Evolutionary conservation across 768 basidiomycete species (phyloP).

Genomic region (Porphyrellus cyaneotinctus): DNA sequence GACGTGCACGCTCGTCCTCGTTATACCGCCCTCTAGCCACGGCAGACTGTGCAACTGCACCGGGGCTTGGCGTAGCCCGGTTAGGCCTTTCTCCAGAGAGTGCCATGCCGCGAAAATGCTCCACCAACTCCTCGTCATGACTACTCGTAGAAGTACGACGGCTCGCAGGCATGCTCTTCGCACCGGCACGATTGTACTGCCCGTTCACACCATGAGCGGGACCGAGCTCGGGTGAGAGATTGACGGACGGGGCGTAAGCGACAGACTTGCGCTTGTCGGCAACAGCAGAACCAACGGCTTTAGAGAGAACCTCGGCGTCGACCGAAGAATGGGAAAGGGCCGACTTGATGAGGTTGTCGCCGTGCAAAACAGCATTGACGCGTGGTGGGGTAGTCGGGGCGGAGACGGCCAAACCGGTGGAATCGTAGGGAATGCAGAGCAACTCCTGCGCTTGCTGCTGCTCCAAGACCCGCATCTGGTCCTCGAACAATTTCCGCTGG

Average conservation of each 20-base stretch:
- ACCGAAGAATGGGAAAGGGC: constrained; percentile 47
- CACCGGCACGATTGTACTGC: constrained; percentile 67
- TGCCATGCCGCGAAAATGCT: constrained; percentile 69
- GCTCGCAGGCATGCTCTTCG: constrained; percentile 91
- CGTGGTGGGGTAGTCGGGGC: constrained; percentile 87
- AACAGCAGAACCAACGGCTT: constrained; percentile 62
- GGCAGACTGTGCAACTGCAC: constrained; percentile 49
- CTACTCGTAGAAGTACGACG: constrained; percentile 85
- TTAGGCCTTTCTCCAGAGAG: constrained; percentile 60
- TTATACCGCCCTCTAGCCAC: constrained; percentile 51
- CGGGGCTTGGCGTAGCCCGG: constrained; percentile 53
- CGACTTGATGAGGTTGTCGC: constrained; percentile 45
- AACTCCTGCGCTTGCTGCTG: constrained; percentile 87
- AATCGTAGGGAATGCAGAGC: constrained; percentile 67
- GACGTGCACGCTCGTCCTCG: constrained; percentile 56
- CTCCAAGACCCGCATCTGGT: constrained; percentile 93
- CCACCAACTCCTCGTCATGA: constrained; percentile 77
- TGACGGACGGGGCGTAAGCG: constrained; percentile 75
- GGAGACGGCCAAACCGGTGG: constrained; percentile 71
- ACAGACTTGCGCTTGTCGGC: constrained; percentile 84
- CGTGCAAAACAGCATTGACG: constrained; percentile 65
- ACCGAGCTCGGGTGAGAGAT: constrained; percentile 65
- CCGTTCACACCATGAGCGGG: constrained; percentile 42
- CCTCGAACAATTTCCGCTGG: constrained; percentile 90
- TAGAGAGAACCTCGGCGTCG: constrained; percentile 61